Evolutionary conservation across 208 protist genomes (phyloP).

Genomic region (Acanthamoeba royreba): DNA sequence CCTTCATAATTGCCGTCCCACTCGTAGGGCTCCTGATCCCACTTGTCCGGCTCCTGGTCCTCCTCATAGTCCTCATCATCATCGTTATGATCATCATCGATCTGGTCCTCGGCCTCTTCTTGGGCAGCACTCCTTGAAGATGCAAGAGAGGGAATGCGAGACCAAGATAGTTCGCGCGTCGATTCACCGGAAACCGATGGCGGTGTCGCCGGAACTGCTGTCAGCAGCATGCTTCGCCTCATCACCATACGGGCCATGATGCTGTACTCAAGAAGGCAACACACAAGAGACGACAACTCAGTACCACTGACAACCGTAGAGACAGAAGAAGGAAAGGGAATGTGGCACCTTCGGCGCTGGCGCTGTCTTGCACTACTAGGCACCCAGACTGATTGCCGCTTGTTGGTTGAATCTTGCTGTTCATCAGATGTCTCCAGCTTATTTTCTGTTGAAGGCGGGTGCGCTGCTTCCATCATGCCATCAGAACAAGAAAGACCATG

Average conservation of each 20-base stretch:
- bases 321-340: background rate
- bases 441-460: no score
- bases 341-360: background rate
- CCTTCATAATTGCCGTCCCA: background rate
- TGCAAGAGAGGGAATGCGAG: background rate
- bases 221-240: background rate
- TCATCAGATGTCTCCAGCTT: no score
- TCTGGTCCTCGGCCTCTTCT: background rate
- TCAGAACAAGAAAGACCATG: no score
- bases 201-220: background rate
- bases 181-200: background rate
- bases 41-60: background rate
- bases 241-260: slow-evolving; percentile 45
- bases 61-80: background rate
- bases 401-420: no score
- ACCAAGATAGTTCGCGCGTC: background rate
- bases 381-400: no score
- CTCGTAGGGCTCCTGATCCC: background rate
- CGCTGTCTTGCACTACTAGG: background rate
- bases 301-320: background rate
- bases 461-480: no score
- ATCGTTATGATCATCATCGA: background rate
- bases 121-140: background rate
- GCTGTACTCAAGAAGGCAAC: background rate
- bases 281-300: no score